phyloP scores from a whole-genome alignment of 768 basidiomycete genomes.

The Leccinum variicolor region DNA sequence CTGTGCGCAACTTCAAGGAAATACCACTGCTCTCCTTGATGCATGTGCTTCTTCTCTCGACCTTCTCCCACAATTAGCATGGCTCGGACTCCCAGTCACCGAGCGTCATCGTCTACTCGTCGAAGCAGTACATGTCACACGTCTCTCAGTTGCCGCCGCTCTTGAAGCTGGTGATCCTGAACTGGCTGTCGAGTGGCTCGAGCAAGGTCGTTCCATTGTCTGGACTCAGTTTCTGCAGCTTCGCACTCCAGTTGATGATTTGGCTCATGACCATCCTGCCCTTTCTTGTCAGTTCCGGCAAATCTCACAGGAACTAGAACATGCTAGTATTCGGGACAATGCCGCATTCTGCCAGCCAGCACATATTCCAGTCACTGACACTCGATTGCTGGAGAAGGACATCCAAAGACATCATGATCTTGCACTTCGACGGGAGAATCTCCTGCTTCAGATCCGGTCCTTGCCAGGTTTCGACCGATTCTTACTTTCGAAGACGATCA shows the following conservation, averaged over 20 bases:
- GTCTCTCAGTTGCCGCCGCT: not conserved
- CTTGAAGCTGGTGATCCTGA: not conserved
- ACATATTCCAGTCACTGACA: not conserved
- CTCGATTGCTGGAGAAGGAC: not conserved
- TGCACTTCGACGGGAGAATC: not conserved
- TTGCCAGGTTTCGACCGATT: not conserved
- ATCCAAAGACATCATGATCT: not conserved
- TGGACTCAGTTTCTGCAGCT: not conserved
- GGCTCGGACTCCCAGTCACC: not conserved
- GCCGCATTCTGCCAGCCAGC: not conserved
- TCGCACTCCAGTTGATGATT: not conserved
- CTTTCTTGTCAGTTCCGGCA: rapidly evolving
- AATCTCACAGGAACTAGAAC: not conserved
- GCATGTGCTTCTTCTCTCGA: not conserved
- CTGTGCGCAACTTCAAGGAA: not conserved
- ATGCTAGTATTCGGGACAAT: not conserved
- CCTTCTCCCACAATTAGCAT: not conserved
- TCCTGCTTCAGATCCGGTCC: not conserved
- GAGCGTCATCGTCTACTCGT: not conserved
- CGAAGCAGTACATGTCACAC: rapidly evolving
- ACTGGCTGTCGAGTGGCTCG: not conserved
- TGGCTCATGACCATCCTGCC: not conserved
- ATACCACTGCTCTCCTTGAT: not conserved
- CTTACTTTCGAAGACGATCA: not conserved
- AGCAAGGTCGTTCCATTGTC: not conserved